phyloP scores from a whole-genome alignment of 768 basidiomycete species.

The Xanthoconium stramineum region DNA sequence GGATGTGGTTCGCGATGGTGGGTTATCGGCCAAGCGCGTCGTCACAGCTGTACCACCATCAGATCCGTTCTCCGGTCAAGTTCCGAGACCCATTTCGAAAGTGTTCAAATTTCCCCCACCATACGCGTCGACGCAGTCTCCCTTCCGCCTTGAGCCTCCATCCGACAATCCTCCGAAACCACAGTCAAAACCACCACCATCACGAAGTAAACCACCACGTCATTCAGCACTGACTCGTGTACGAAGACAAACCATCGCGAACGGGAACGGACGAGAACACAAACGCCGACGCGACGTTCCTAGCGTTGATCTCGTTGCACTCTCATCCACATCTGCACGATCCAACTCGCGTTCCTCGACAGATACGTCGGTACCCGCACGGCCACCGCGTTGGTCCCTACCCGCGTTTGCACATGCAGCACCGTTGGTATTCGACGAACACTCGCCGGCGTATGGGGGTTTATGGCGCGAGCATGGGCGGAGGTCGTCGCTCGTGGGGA shows the following conservation, averaged over 20 bases:
- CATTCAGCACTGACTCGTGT: constrained; percentile 11
- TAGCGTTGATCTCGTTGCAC: constrained; percentile 22
- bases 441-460: neutral
- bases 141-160: constrained; percentile 15
- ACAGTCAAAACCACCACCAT: neutral
- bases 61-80: neutral
- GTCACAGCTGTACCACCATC: neutral
- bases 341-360: constrained; percentile 13
- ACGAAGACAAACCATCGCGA: constrained; percentile 16
- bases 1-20: neutral
- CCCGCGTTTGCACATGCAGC: constrained; percentile 2
- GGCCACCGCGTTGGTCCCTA: constrained; percentile 18
- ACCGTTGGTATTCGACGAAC: constrained; percentile 1
- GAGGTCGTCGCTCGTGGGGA: neutral
- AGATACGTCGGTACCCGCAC: neutral
- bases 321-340: constrained; percentile 11
- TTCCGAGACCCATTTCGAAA: neutral
- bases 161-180: neutral
- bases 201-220: constrained; percentile 1
- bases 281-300: constrained; percentile 7
- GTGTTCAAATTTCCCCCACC: constrained; percentile 16
- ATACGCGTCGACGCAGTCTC: constrained; percentile 15
- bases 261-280: neutral
- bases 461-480: neutral
- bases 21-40: constrained; percentile 2